These are phyloP conservation scores for Epichloe baconii DNA, from an alignment of 2,329 filamentous ascomycete species.

Conservation along the genomic window DNA sequence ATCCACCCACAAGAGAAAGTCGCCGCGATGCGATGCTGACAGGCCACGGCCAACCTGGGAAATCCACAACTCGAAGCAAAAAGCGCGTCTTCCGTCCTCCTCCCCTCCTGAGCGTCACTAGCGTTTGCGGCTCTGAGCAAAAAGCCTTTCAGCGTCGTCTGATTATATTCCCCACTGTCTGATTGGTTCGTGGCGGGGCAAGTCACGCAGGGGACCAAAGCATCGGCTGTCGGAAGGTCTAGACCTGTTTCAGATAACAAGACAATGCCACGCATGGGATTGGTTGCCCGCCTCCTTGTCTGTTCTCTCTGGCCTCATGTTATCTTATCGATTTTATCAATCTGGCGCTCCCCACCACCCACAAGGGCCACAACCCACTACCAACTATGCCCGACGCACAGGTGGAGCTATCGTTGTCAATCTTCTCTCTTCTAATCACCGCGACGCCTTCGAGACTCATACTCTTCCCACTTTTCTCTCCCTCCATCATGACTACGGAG, in stretches of 20 bases:
- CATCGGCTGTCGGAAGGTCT: constrained; percentile 11
- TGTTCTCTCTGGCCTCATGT: not conserved
- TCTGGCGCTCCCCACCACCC: constrained; percentile 2
- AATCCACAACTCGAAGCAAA: constrained; percentile 2
- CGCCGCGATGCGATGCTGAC: not conserved
- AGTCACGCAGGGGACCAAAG: constrained; percentile 6
- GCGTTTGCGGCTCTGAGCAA: not conserved
- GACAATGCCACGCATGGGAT: not conserved
- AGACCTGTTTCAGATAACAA: constrained; percentile 6
- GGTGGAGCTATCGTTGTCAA: not conserved
- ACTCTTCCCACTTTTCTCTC: not conserved
- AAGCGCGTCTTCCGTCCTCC: not conserved
- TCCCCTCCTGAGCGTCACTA: constrained; percentile 6
- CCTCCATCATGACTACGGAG: not conserved
- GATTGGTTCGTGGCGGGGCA: constrained; percentile 6
- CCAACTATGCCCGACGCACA: not conserved
- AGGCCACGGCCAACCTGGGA: not conserved
- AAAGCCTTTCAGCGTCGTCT: constrained; percentile 3
- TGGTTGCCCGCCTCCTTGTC: not conserved
- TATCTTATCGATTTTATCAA: constrained; percentile 8
- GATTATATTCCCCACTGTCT: constrained; percentile 9
- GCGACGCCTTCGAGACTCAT: not conserved
- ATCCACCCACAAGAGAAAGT: not conserved
- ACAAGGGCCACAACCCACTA: not conserved
- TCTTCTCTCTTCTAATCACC: not conserved